A percentile compares a stretch with the other conserved stretches of the same genome.
phyloP scores from a whole-genome alignment of 2,329 filamentous ascomycete species.

The Pezicula carpinea region DNA sequence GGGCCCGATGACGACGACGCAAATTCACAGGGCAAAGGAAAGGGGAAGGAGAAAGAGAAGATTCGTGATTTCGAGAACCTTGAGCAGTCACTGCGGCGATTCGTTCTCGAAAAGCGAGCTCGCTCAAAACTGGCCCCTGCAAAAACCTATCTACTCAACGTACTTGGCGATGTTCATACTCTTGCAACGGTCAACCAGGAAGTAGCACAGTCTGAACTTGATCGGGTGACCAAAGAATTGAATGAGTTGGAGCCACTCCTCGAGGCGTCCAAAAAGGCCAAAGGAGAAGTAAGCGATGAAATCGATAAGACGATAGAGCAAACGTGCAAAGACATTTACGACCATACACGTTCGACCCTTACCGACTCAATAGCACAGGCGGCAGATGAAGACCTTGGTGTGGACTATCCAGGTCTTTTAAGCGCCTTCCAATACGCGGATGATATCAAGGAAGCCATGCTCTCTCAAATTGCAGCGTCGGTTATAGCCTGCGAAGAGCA shows the following conservation, averaged over 20 bases:
- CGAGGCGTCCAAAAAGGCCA: slow-evolving; percentile 77
- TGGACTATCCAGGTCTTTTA: slow-evolving; percentile 82
- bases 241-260: slow-evolving; percentile 79
- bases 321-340: slow-evolving; percentile 81
- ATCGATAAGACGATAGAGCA: slow-evolving; percentile 80
- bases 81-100: slow-evolving; percentile 82
- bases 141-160: slow-evolving; percentile 90
- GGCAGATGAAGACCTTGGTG: slow-evolving; percentile 72
- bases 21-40: slow-evolving; percentile 57
- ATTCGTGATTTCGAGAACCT: slow-evolving; percentile 84
- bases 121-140: slow-evolving; percentile 93
- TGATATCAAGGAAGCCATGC: slow-evolving; percentile 85
- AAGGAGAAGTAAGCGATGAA: slow-evolving; percentile 72
- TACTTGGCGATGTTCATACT: slow-evolving; percentile 79
- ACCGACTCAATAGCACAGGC: slow-evolving; percentile 71
- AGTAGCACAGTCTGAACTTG: slow-evolving; percentile 78
- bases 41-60: slow-evolving; percentile 85
- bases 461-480: slow-evolving; percentile 77
- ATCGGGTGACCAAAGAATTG: slow-evolving; percentile 77
- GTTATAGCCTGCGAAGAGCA: slow-evolving; percentile 80
- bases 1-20: slow-evolving; percentile 41
- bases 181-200: slow-evolving; percentile 84
- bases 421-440: slow-evolving; percentile 89
- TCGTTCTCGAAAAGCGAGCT: slow-evolving; percentile 92
- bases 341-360: slow-evolving; percentile 72